Evolutionary conservation across 2,329 filamentous ascomycete genomes (phyloP).

Genomic region (Colletotrichum musicola): DNA sequence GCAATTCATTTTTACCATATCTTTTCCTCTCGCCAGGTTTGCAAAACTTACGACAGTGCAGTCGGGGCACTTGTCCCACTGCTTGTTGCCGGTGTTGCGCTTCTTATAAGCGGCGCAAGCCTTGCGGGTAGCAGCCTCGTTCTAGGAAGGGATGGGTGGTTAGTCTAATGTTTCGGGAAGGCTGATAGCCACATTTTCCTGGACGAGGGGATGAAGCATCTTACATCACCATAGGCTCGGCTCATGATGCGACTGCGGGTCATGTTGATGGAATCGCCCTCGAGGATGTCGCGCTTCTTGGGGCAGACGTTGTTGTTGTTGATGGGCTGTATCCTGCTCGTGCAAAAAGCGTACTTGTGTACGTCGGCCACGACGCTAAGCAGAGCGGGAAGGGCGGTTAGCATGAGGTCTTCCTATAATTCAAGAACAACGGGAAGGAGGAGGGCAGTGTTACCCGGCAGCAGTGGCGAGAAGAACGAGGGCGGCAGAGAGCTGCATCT

Average conservation of each 20-base stretch:
- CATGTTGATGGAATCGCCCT: neutral
- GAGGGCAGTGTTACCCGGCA: no score
- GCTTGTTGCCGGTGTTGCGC: constrained; percentile 5
- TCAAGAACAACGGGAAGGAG: no score
- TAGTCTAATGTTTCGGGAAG: neutral
- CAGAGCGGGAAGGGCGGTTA: no score
- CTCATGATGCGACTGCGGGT: neutral
- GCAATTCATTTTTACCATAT: neutral
- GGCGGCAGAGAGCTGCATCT: no score
- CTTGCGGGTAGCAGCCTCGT: neutral
- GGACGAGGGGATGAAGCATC: neutral
- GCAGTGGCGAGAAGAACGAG: no score
- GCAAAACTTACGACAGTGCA: neutral
- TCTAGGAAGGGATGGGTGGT: neutral
- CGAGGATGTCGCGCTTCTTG: neutral
- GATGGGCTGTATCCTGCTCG: constrained; percentile 5
- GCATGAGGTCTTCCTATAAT: no score
- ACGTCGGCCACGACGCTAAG: neutral
- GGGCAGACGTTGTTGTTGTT: neutral
- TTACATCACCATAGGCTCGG: neutral
- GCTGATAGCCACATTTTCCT: no score
- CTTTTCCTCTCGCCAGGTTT: no score
- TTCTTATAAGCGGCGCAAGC: neutral
- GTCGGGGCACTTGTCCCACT: constrained; percentile 11
- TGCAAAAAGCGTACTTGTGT: neutral